Percentiles rank a stretch among this genome's conserved stretches.
phyloP scores from a whole-genome alignment of 345 rosid genomes.

The Sonneratia caseolaris region DNA sequence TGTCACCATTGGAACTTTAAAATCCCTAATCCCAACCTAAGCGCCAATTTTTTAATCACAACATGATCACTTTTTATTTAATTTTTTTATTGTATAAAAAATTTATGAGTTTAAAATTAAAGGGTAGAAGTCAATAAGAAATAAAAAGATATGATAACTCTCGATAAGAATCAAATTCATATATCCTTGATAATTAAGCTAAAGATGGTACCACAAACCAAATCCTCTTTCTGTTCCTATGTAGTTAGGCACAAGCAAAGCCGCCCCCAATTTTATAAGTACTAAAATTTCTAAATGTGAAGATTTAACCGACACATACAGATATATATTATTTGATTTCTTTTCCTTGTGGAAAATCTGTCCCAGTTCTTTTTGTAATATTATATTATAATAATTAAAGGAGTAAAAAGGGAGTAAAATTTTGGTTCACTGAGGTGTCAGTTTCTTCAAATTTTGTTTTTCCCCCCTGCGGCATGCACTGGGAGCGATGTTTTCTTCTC shows the following conservation, averaged over 20 bases:
- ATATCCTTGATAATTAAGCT: too few species aligned
- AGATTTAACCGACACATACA: background rate
- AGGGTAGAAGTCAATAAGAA: too few species aligned
- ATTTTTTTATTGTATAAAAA: too few species aligned
- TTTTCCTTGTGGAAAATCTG: too few species aligned
- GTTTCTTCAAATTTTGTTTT: background rate
- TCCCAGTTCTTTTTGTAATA: too few species aligned
- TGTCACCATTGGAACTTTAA: background rate
- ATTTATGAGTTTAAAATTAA: too few species aligned
- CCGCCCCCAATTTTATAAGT: background rate
- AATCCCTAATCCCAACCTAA: constrained; percentile 9
- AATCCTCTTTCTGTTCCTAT: background rate
- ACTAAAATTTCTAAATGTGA: background rate
- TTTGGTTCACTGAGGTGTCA: constrained; percentile 15
- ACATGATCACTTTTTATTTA: background rate
- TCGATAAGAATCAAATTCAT: too few species aligned
- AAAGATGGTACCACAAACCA: too few species aligned
- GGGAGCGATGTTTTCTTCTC: background rate
- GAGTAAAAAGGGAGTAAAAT: background rate
- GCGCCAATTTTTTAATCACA: background rate
- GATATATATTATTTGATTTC: too few species aligned
- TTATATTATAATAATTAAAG: background rate
- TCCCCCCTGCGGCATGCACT: background rate
- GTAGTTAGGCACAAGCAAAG: constrained; percentile 21
- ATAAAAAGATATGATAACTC: too few species aligned